Evolutionary conservation across 371 early-diverging fungal genomes (phyloP).

Genomic region (Syncephalastrum sp.): DNA sequence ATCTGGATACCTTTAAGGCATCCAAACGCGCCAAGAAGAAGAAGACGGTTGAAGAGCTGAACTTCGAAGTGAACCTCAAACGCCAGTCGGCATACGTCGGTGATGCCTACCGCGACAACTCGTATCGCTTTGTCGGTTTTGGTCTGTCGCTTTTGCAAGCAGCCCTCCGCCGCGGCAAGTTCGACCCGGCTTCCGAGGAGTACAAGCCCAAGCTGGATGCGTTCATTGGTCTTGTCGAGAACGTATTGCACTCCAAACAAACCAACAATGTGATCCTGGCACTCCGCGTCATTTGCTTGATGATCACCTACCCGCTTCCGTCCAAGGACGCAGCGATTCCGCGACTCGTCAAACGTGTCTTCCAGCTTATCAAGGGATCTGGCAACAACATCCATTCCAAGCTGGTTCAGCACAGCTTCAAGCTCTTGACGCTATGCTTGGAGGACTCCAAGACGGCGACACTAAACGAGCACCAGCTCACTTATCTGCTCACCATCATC

Average conservation of each 20-base stretch:
- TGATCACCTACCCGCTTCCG: slow-evolving; percentile 73
- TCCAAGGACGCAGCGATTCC: slow-evolving; percentile 64
- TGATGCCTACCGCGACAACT: slow-evolving; percentile 75
- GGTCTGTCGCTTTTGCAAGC: slow-evolving; percentile 78
- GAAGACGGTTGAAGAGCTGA: slow-evolving; percentile 58
- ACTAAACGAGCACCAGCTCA: slow-evolving; percentile 75
- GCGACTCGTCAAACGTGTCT: slow-evolving; percentile 72
- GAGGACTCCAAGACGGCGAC: slow-evolving; percentile 61
- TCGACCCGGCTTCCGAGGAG: slow-evolving; percentile 52
- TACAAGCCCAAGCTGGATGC: slow-evolving; percentile 72
- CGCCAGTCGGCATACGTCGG: slow-evolving; percentile 49
- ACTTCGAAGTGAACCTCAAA: slow-evolving; percentile 73
- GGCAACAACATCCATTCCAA: slow-evolving; percentile 64
- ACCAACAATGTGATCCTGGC: slow-evolving; percentile 66
- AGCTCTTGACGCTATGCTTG: slow-evolving; percentile 76
- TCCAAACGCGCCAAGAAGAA: slow-evolving; percentile 43
- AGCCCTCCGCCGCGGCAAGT: slow-evolving; percentile 66
- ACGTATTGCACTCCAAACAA: slow-evolving; percentile 80
- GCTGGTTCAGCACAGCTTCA: slow-evolving; percentile 77
- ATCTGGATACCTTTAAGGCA: slow-evolving; percentile 57
- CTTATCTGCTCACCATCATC: slow-evolving; percentile 75
- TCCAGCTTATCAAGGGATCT: slow-evolving; percentile 67
- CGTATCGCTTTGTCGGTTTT: slow-evolving; percentile 90
- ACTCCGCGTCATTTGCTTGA: slow-evolving; percentile 64
- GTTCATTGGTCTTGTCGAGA: slow-evolving; percentile 78